Conservation (phyloP, 2,329 filamentous ascomycete species). For the Aspergillus viridinutans region DNA sequence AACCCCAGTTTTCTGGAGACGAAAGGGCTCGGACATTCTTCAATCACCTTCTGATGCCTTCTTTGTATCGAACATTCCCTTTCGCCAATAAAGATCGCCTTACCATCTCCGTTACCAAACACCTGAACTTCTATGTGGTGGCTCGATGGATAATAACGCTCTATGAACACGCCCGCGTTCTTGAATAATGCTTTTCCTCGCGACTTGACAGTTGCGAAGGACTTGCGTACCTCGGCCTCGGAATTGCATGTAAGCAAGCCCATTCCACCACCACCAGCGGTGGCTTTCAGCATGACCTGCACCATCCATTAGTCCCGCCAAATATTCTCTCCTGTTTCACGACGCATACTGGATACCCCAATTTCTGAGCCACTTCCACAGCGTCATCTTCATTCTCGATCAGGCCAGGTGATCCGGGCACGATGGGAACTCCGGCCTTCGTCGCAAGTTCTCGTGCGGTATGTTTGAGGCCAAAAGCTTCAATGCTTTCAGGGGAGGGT, state of each 20-base stretch:
- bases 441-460: slow-evolving; percentile 52
- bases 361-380: slow-evolving; percentile 38
- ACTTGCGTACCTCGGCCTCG: slow-evolving; percentile 64
- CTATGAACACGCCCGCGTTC: slow-evolving; percentile 77
- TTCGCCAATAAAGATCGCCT: slow-evolving; percentile 79
- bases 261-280: slow-evolving; percentile 77
- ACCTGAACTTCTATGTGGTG: slow-evolving; percentile 88
- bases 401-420: slow-evolving; percentile 51
- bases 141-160: slow-evolving; percentile 73
- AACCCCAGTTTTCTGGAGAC: slow-evolving; percentile 52
- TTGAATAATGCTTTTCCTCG: slow-evolving; percentile 77
- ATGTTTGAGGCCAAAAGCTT: slow-evolving; percentile 57
- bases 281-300: slow-evolving; percentile 70
- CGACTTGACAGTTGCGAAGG: slow-evolving; percentile 68
- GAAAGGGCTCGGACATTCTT: slow-evolving; percentile 80
- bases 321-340: background rate
- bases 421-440: slow-evolving; percentile 51
- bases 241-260: slow-evolving; percentile 72
- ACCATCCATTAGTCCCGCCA: background rate
- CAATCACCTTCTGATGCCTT: slow-evolving; percentile 84
- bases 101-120: slow-evolving; percentile 76
- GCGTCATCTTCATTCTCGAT: slow-evolving; percentile 48
- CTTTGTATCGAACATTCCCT: slow-evolving; percentile 84
- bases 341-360: slow-evolving; percentile 46
- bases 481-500: slow-evolving; percentile 52